Base-by-base conservation (phyloP, 768 basidiomycete genomes). In the Calvatia gigantea region DNA sequence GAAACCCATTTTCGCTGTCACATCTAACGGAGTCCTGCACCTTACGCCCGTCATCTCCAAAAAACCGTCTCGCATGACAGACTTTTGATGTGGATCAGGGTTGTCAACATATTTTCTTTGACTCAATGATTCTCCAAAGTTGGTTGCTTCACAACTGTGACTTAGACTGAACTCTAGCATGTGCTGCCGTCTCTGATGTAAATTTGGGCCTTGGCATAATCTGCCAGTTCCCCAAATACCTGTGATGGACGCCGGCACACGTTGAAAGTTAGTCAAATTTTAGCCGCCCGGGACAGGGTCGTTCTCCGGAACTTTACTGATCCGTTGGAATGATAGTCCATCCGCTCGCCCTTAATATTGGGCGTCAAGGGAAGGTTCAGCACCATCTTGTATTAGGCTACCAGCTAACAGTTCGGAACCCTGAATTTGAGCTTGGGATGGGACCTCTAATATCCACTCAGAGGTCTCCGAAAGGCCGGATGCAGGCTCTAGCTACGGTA, bases 1-100 rank as follows among this genome's bases (percentile, higher is more conserved):
- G 17, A 12, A 15, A 23, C 17, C n/a, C n/a, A 55, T 55, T 55
- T 47, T 55, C 54, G 54, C 54, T 55, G 54, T 55, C 54, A 47
- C n/a, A n/a, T n/a, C n/a, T n/a, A n/a, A n/a, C 27, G 11, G 31
- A 39, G 25, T 23, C 19, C 28, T 52, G 21, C 32, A 54, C 6
- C 32, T 39, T 15, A 38, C 35, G 9, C n/a, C 2, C 25, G 11
- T 19, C 28, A 32, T 14, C 25, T 21, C 23, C 6, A 5, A 9
- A 15, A 29, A 19, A 17, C n/a, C 17, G 45, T 21, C 38, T 7
- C n/a, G 35, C 1, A 17, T 27, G 4, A 19, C 25, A 17, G n/a
- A 19, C 11, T 5, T 21, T 31, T 25, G 31, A 44, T 14, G 51
- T 12, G 17, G 39, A 33, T 33, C 28, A 43, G 39, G 21, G 51